Base-by-base conservation (phyloP, 768 basidiomycete genomes). In the Suillus weaverae region DNA sequence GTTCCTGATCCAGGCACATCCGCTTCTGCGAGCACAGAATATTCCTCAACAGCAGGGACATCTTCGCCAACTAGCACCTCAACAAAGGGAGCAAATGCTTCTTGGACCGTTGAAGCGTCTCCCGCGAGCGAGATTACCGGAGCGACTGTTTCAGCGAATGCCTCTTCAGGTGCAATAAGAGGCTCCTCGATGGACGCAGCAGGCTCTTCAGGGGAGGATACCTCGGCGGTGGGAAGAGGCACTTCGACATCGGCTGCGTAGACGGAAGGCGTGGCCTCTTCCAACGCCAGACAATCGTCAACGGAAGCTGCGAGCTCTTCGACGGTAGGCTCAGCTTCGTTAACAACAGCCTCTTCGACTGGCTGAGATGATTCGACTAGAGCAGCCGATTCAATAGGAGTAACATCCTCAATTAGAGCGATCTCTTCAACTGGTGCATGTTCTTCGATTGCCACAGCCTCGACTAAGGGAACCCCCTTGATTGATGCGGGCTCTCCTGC, bases 51-150 rank as follows among this genome's bases (percentile, higher is more conserved):
- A 44, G 43, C 55, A 7, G 36, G 35, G 30, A 6, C 33, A 41
- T 59, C 55, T 6, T 63, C 62, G 18, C 30, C 43, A 18, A 60
- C 44, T 59, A 14, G 44, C 48, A 32, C 35, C 39, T 60, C 39
- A 18, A 50, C 22, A n/a, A 6, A 26, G 10, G 39, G 18, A 8
- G 38, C 20, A 6, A 10, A n/a, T 26, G 20, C 26, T 33, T 62
- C 59, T 11, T 60, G 38, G 6, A 30, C 22, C 9, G n/a, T 50
- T 16, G 11, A 33, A n/a, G 20, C 20, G 13, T n/a, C 32, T 54
- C 20, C 53, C 20, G 32, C 38, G 26, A 26, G 18, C 5, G 38
- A 22, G 10, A 4, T 22, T 20, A 18, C 62, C 26, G 22, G 4
- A n/a, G n/a, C 30, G 18, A n/a, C 26, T 20, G 44, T 18, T 22